Conservation (phyloP, 495 filamentous ascomycete species). For the Tuber aestivum region DNA sequence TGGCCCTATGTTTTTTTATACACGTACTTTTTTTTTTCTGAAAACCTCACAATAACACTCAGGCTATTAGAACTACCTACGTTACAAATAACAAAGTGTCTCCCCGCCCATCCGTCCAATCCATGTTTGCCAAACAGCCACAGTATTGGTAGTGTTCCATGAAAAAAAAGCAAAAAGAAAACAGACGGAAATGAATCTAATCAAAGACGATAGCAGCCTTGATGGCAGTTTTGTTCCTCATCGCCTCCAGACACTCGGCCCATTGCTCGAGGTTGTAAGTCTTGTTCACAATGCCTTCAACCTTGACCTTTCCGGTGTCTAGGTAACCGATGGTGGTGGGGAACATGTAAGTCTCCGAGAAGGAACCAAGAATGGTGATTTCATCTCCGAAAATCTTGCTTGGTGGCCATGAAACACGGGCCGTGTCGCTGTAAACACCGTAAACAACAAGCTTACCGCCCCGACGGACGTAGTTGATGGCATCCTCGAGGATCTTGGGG, state of each 20-base stretch:
- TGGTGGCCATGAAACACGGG: constrained; percentile 59
- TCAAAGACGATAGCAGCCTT: constrained; percentile 68
- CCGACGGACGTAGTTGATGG: constrained; percentile 62
- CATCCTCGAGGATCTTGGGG: constrained; percentile 61
- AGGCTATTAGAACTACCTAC: background rate
- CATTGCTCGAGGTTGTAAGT: constrained; percentile 52
- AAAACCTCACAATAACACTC: background rate
- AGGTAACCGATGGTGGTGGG: constrained; percentile 65
- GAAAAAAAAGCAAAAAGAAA: background rate
- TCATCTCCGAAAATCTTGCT: constrained; percentile 61
- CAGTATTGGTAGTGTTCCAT: background rate
- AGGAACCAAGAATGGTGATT: constrained; percentile 64
- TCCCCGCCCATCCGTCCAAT: constrained; percentile 1
- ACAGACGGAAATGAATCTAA: constrained; percentile 37
- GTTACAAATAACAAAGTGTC: constrained; percentile 6
- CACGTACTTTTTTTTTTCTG: background rate
- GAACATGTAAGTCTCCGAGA: constrained; percentile 69
- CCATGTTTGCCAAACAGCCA: constrained; percentile 5
- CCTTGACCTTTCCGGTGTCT: constrained; percentile 60
- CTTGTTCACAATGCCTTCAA: constrained; percentile 53
- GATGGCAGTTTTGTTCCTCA: constrained; percentile 62
- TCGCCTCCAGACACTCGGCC: constrained; percentile 52
- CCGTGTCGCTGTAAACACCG: constrained; percentile 58
- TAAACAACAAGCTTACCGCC: constrained; percentile 67
- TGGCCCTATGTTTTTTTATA: background rate